Conservation (phyloP, 2,329 filamentous ascomycete genomes). For the Fusarium floridanum region DNA sequence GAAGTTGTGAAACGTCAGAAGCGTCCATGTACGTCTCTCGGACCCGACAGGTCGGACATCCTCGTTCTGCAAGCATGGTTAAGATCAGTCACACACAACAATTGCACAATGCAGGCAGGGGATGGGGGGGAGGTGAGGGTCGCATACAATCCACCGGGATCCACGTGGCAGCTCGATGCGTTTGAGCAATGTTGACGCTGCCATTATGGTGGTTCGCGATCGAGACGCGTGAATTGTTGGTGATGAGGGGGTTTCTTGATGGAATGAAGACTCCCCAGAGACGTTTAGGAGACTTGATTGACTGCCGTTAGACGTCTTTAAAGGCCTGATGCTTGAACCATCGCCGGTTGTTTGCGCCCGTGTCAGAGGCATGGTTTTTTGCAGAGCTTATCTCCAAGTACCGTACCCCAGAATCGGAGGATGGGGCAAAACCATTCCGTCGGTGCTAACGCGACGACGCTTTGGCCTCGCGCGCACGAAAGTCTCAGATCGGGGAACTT, state of each 20-base stretch:
- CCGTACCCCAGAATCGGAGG: not conserved
- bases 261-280: not conserved
- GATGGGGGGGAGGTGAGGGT: not conserved
- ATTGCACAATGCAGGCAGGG: no score
- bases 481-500: not conserved
- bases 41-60: constrained; percentile 63
- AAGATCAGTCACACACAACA: not conserved
- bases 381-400: constrained; percentile 3
- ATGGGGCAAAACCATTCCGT: not conserved
- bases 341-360: constrained; percentile 1
- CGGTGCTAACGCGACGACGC: not conserved
- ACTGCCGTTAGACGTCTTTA: not conserved
- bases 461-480: not conserved
- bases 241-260: not conserved
- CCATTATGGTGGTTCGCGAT: constrained; percentile 43
- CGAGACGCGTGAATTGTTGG: constrained; percentile 5
- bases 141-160: constrained; percentile 51
- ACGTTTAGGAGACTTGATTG: not conserved
- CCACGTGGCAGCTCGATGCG: constrained; percentile 48
- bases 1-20: constrained; percentile 58
- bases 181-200: constrained; percentile 40
- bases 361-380: constrained; percentile 2
- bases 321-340: not conserved
- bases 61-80: constrained; percentile 54
- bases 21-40: constrained; percentile 58